phyloP scores from a whole-genome alignment of 192 early-diverging fungal genomes.

The Backusella westeae region DNA sequence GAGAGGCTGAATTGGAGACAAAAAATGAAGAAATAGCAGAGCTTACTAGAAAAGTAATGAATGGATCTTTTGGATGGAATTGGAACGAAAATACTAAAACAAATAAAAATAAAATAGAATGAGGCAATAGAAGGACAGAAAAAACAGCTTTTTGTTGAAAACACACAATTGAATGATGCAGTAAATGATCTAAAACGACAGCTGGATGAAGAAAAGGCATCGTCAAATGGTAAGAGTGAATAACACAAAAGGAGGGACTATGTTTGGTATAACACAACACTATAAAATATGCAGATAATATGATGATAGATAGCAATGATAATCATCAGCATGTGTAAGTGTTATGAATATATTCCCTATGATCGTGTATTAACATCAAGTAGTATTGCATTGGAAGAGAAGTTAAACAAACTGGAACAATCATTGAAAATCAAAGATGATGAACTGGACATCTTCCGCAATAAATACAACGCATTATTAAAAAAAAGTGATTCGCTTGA shows the following conservation, averaged over 20 bases:
- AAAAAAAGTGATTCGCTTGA: not conserved
- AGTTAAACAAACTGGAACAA: not conserved
- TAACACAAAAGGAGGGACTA: not conserved
- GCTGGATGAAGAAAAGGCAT: not conserved
- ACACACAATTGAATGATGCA: not conserved
- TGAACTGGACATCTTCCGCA: not conserved
- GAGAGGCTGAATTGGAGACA: not conserved
- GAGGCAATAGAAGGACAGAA: not conserved
- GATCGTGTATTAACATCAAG: not conserved
- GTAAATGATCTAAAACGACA: not conserved
- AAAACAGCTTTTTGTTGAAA: not conserved
- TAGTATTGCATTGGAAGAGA: not conserved
- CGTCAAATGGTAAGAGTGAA: not conserved
- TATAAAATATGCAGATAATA: not conserved
- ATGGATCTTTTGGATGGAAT: too few species aligned
- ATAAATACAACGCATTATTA: not conserved
- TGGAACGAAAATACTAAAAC: not conserved
- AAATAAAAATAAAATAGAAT: not conserved
- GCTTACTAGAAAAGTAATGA: not conserved
- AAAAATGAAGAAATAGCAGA: not conserved
- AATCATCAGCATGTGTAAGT: not conserved
- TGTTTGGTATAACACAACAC: not conserved
- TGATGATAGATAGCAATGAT: not conserved
- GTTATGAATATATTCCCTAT: not conserved
- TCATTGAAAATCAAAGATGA: not conserved